Evolutionary conservation across 768 basidiomycete genomes (phyloP), one percentile per base, ranked within the genome.

Genomic region (Mycena filopes): DNA sequence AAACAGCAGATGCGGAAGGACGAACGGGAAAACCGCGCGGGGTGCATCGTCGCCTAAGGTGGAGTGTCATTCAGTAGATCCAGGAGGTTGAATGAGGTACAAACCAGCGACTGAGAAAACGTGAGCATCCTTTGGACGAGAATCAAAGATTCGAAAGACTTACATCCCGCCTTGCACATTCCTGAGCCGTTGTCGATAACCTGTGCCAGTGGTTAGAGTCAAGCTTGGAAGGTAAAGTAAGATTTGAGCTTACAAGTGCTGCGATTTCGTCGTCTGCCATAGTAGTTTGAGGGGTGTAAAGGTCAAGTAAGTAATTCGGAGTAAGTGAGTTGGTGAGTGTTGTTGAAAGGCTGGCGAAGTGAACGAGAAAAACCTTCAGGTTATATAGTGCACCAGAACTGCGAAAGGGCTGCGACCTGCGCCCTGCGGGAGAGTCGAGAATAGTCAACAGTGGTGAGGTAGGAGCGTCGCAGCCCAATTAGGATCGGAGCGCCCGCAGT

Each of bases 81-180:
- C 1, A 45, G 28, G 12, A 7, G 47, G 33, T 2, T 10, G 25
- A 40, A 55, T n/a, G n/a, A 15, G 3, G 31, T 6, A 47, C n/a
- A 28, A 56, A 60, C 65, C 65, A 46, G 65, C 59, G 50, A 62
- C 65, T 61, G 21, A 5, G 51, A 25, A 33, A 11, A 40, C 25
- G 43, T 15, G 55, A 42, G 51, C 6, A 31, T n/a, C 29, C 1
- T 8, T 8, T 16, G 18, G 21, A 9, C 1, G 43, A 36, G 21
- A 26, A 23, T 10, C 7, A 33, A 51, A 46, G 16, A 5, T 2
- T n/a, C n/a, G n/a, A n/a, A n/a, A 50, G 6, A 84, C 87, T 74
- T 70, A 88, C 87, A 88, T 77, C 92, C 91, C 80, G 91, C 91
- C 81, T 93, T 93, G 87, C 90, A 92, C 91, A 92, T 93, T 78